These are phyloP conservation scores for Leucocoprinus sp. DNA, from an alignment of 768 basidiomycete genomes.

Conservation along the genomic window DNA sequence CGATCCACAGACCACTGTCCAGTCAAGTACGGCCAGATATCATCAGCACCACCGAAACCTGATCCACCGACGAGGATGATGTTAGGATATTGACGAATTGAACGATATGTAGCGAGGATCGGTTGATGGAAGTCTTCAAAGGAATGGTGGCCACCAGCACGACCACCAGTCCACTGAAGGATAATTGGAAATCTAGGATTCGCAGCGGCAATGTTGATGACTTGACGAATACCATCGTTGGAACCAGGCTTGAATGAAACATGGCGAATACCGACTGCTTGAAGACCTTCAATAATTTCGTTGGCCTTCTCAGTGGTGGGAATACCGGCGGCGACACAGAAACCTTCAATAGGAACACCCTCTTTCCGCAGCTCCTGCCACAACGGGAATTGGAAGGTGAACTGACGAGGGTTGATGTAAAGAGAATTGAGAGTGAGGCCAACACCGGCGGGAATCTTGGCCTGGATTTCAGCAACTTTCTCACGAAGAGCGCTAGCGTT, in stretches of 20 bases:
- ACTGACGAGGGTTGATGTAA: conserved; percentile 98
- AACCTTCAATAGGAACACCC: conserved; percentile 95
- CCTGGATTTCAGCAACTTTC: conserved; percentile 90
- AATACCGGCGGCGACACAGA: conserved; percentile 97
- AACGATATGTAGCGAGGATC: conserved; percentile 79
- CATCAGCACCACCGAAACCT: conserved; percentile 91
- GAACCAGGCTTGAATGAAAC: conserved; percentile 98
- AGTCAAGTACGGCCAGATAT: conserved; percentile 93
- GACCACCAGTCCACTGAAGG: conserved; percentile 98
- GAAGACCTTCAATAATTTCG: conserved; percentile 86
- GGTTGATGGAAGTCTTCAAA: conserved; percentile 99
- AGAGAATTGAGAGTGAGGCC: conserved; percentile 92
- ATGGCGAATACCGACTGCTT: conserved; percentile 84
- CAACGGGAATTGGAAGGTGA: conserved; percentile 92
- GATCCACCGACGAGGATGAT: conserved; percentile 89
- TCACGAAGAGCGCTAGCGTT: conserved; percentile 79
- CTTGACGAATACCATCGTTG: conserved; percentile 95
- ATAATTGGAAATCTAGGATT: conserved; percentile 97
- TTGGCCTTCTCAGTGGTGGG: conserved; percentile 95
- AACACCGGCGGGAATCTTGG: conserved; percentile 76
- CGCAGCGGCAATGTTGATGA: conserved; percentile 88
- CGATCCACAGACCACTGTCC: conserved; percentile 87
- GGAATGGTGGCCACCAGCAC: conserved; percentile 97
- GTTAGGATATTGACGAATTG: conserved; percentile 85
- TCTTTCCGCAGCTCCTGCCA: conserved; percentile 98